Percentiles rank a stretch among this genome's conserved stretches.
Conservation (phyloP, 2,329 filamentous ascomycete species). For the Sordariomycetes sp. region DNA sequence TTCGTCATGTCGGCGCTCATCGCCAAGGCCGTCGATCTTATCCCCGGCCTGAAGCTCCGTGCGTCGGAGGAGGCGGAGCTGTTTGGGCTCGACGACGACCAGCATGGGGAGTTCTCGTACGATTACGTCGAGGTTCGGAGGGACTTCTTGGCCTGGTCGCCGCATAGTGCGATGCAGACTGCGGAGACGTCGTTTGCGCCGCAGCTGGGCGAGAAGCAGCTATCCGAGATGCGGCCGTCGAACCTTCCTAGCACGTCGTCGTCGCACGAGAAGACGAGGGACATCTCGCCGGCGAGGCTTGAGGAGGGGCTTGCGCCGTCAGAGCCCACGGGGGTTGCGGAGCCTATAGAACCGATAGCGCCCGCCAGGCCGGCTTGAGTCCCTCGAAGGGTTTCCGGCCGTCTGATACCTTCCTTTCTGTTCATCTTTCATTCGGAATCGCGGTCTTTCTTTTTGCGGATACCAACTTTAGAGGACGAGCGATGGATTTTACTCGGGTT, state of each 20-base stretch:
- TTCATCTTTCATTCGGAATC: constrained; percentile 3
- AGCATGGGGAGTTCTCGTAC: constrained; percentile 82
- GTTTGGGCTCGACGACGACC: constrained; percentile 80
- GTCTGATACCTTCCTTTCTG: neutral
- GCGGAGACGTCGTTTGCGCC: constrained; percentile 45
- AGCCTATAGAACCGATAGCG: neutral
- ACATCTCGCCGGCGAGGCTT: neutral
- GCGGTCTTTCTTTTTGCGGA: constrained; percentile 1
- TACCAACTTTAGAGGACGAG: neutral
- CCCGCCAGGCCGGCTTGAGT: neutral
- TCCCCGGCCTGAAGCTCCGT: constrained; percentile 68
- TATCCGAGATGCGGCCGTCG: constrained; percentile 27
- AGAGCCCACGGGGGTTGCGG: neutral
- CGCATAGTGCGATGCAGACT: constrained; percentile 21
- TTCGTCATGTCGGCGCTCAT: constrained; percentile 64
- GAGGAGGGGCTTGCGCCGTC: neutral
- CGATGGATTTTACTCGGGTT: neutral
- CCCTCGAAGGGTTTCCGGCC: neutral
- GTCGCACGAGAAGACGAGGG: neutral
- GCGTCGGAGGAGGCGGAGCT: constrained; percentile 73
- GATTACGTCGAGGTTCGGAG: constrained; percentile 82
- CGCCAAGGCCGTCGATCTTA: constrained; percentile 60
- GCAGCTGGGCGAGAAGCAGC: constrained; percentile 60
- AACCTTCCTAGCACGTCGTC: neutral
- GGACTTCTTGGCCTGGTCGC: constrained; percentile 81